These are phyloP conservation scores for Cercospora canescens DNA, from an alignment of 2,329 filamentous ascomycete genomes.

Conservation along the genomic window DNA sequence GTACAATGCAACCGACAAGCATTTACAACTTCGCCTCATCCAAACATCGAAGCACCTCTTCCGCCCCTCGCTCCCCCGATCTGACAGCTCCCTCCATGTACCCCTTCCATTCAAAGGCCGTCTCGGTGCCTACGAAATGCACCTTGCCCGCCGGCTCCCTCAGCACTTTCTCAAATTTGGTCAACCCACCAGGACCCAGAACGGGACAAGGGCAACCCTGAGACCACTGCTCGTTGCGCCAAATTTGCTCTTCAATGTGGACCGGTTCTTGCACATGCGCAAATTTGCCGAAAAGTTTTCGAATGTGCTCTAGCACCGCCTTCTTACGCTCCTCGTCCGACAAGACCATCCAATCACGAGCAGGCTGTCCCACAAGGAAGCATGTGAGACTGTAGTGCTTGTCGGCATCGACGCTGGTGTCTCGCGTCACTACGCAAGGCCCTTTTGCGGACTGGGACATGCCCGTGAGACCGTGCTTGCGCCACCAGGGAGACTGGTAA, in stretches of 20 bases:
- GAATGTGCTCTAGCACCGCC: constrained; percentile 40
- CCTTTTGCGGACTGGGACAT: constrained; percentile 46
- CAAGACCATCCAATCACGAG: constrained; percentile 39
- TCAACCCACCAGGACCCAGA: constrained; percentile 28
- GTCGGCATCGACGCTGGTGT: constrained; percentile 40
- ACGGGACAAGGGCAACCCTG: constrained; percentile 34
- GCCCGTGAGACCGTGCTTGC: constrained; percentile 46
- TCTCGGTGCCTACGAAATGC: constrained; percentile 59
- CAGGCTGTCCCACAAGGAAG: constrained; percentile 43
- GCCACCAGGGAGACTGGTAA: constrained; percentile 52
- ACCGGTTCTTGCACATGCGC: constrained; percentile 32
- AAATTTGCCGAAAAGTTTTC: constrained; percentile 32
- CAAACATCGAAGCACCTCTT: constrained; percentile 42
- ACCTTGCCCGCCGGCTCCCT: constrained; percentile 39
- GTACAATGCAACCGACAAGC: not conserved
- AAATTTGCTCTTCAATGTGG: constrained; percentile 33
- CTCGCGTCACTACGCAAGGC: constrained; percentile 49
- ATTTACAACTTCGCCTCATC: constrained; percentile 1
- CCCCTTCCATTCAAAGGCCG: constrained; percentile 54
- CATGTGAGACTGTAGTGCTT: constrained; percentile 40
- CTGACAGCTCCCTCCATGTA: constrained; percentile 61
- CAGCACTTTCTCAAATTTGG: constrained; percentile 26
- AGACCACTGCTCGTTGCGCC: constrained; percentile 31
- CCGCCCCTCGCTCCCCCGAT: constrained; percentile 51
- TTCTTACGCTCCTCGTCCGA: constrained; percentile 31